Conservation (phyloP, 2,329 filamentous ascomycete species). For the Neofusicoccum ribis region DNA sequence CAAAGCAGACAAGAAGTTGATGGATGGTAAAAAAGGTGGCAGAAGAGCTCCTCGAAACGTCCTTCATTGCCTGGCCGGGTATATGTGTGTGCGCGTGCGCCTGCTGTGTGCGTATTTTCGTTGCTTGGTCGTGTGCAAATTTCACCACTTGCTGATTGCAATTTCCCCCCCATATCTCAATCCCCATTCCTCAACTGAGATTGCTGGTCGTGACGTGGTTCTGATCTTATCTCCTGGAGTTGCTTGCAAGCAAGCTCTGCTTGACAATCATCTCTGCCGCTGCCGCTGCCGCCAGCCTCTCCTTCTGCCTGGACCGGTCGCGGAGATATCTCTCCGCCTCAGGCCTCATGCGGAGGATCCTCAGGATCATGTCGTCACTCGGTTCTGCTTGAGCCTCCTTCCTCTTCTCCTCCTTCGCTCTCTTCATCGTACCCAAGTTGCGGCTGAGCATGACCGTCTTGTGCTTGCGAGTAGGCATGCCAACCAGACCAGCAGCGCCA, state of each 20-base stretch:
- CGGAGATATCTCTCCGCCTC: constrained; percentile 86
- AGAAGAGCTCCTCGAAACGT: constrained; percentile 3
- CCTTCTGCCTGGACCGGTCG: constrained; percentile 89
- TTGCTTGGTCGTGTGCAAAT: constrained; percentile 5
- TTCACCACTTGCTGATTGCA: constrained; percentile 1
- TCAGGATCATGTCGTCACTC: constrained; percentile 95
- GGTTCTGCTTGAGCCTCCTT: constrained; percentile 95
- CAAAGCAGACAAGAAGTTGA: constrained; percentile 11
- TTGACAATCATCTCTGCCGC: constrained; percentile 93
- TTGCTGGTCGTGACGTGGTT: not conserved
- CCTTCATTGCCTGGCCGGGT: constrained; percentile 12
- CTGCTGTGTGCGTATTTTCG: constrained; percentile 12
- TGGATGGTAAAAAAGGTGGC: not conserved
- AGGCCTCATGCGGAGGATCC: constrained; percentile 91
- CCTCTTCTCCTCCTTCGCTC: constrained; percentile 92
- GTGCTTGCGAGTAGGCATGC: constrained; percentile 54
- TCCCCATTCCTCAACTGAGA: not conserved
- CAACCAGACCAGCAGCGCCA: constrained; percentile 59
- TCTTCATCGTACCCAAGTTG: constrained; percentile 93
- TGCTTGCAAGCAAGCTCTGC: constrained; percentile 66
- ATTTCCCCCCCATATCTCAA: not conserved
- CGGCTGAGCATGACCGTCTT: constrained; percentile 83
- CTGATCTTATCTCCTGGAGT: constrained; percentile 6
- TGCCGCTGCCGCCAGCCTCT: constrained; percentile 83
- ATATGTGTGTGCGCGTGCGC: constrained; percentile 9